Evolutionary conservation across 257 asterid genomes (phyloP).

Genomic region (Nicotiana paniculata): DNA sequence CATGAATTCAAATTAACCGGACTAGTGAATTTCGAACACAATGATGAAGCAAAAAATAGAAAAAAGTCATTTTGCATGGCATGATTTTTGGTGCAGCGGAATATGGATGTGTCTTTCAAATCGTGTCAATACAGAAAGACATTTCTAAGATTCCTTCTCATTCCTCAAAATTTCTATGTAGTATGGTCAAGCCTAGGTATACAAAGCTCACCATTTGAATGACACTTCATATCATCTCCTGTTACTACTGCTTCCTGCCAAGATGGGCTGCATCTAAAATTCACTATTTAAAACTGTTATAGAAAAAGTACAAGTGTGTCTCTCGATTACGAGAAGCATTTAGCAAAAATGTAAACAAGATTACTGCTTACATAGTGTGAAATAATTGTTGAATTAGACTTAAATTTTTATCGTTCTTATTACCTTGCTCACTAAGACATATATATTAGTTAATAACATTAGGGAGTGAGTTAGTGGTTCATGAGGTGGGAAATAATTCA

Average conservation of each 20-base stretch:
- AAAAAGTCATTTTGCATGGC: neutral
- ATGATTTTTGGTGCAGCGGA: neutral
- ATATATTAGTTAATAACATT: neutral
- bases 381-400: neutral
- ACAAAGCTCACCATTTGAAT: neutral
- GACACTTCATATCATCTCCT: neutral
- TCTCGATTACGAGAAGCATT: neutral
- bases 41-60: no score
- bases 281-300: neutral
- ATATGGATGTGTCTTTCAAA: neutral
- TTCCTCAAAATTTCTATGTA: neutral
- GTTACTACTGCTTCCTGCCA: neutral
- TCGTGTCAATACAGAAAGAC: neutral
- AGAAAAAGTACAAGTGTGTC: neutral
- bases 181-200: neutral
- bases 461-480: constrained; percentile 18
- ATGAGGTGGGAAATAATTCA: neutral
- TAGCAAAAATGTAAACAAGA: neutral
- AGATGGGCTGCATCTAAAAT: neutral
- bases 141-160: neutral
- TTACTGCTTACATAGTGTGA: no score
- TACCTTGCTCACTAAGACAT: neutral
- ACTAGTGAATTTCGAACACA: neutral
- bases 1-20: neutral
- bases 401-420: neutral